phyloP scores from a whole-genome alignment of 352 stramenopile species.

The Pythium coloratum region DNA sequence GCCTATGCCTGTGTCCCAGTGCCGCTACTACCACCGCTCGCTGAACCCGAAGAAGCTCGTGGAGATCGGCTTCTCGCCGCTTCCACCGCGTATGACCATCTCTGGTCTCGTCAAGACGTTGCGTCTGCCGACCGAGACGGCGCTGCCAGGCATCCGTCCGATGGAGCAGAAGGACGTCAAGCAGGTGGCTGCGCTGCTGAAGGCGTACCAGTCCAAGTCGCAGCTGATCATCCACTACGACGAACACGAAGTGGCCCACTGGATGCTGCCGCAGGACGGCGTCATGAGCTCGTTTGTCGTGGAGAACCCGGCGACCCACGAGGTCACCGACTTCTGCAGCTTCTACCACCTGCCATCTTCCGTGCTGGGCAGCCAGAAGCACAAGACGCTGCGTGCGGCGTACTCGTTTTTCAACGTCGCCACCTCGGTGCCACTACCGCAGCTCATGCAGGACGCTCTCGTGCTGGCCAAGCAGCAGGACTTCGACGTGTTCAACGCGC shows the following conservation, averaged over 20 bases:
- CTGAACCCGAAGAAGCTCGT: slow-evolving; percentile 99
- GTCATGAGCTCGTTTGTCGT: slow-evolving; percentile 97
- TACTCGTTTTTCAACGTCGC: slow-evolving; percentile 99
- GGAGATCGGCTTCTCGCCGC: slow-evolving; percentile 95
- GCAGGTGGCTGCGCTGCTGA: slow-evolving; percentile 50
- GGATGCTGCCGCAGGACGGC: slow-evolving; percentile 93
- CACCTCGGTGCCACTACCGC: slow-evolving; percentile 50
- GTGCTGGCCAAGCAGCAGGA: slow-evolving; percentile 54
- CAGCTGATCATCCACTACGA: slow-evolving; percentile 88
- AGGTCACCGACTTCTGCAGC: slow-evolving; percentile 93
- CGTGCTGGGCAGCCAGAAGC: slow-evolving; percentile 94
- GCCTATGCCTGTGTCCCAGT: slow-evolving; percentile 93
- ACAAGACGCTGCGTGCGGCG: slow-evolving; percentile 96
- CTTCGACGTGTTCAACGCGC: slow-evolving; percentile 69
- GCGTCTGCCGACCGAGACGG: slow-evolving; percentile 66
- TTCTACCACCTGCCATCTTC: slow-evolving; percentile 98
- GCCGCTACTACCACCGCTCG: slow-evolving; percentile 97
- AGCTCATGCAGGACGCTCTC: slow-evolving; percentile 72
- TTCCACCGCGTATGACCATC: slow-evolving; percentile 94
- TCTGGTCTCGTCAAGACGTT: slow-evolving; percentile 90
- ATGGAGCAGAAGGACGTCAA: slow-evolving; percentile 62
- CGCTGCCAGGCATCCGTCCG: slow-evolving; percentile 40
- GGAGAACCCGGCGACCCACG: slow-evolving; percentile 62
- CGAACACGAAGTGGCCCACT: slow-evolving; percentile 95
- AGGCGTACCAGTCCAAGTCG: slow-evolving; percentile 59